Percentiles rank a stretch among this genome's conserved stretches.
Conservation (phyloP, 2,329 filamentous ascomycete genomes). For the Epichloe bromicola region DNA sequence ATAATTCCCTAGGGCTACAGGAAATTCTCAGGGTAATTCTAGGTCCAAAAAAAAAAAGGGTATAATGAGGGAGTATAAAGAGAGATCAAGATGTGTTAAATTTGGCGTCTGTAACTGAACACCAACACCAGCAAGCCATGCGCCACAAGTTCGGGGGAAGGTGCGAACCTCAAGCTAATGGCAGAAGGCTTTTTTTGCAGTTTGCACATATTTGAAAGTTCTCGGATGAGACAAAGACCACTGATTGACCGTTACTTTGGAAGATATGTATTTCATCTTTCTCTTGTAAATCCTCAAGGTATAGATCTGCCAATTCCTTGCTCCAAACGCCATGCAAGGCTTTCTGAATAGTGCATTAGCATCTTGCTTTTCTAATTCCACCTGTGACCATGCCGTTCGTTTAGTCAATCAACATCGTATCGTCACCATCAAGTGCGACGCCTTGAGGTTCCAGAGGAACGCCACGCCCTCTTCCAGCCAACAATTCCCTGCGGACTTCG, state of each 20-base stretch:
- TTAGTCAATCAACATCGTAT: constrained; percentile 72
- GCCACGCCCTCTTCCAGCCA: constrained; percentile 78
- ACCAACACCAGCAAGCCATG: not conserved
- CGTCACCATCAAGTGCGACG: constrained; percentile 57
- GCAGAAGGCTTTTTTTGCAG: not conserved
- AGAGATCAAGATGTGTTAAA: not conserved
- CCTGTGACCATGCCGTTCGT: constrained; percentile 6
- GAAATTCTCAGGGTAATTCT: not conserved
- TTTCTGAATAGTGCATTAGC: constrained; percentile 4
- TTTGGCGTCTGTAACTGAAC: not conserved
- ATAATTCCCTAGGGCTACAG: not conserved
- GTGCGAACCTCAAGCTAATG: not conserved
- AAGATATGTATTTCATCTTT: not conserved
- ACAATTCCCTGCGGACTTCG: constrained; percentile 75
- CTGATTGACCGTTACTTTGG: not conserved
- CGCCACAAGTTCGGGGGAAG: not conserved
- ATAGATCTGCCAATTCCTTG: not conserved
- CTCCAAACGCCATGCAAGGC: constrained; percentile 12
- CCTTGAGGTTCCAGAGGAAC: constrained; percentile 47
- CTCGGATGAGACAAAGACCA: not conserved
- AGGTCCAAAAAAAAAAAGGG: not conserved
- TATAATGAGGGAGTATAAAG: no score
- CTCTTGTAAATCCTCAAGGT: not conserved
- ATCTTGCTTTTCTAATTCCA: not conserved
- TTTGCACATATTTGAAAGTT: not conserved